phyloP scores from a whole-genome alignment of 2,329 filamentous ascomycete species.

The Cordyceps farinosa region DNA sequence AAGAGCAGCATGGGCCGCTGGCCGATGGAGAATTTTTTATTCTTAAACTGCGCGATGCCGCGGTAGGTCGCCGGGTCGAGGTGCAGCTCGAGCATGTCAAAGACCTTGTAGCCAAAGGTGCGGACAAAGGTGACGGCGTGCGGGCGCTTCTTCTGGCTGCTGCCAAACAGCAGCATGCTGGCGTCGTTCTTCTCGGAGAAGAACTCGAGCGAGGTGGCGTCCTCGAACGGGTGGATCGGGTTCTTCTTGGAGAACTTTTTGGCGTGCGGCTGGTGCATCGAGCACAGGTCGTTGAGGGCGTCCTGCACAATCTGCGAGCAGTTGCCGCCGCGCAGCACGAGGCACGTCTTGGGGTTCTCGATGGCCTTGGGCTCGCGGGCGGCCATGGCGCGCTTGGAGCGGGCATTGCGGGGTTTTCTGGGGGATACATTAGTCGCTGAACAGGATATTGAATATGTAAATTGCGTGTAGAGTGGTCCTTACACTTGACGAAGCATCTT shows the following conservation, averaged over 20 bases:
- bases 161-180: constrained; percentile 77
- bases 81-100: constrained; percentile 92
- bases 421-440: background rate
- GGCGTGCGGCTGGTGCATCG: constrained; percentile 77
- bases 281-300: constrained; percentile 78
- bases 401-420: constrained; percentile 66
- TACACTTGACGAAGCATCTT: constrained; percentile 51
- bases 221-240: constrained; percentile 89
- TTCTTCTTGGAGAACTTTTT: constrained; percentile 98
- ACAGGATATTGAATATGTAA: background rate
- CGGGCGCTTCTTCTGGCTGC: constrained; percentile 90
- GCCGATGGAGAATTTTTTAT: constrained; percentile 70
- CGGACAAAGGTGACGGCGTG: constrained; percentile 81
- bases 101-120: constrained; percentile 78
- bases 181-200: constrained; percentile 96
- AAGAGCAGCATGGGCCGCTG: constrained; percentile 91
- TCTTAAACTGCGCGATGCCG: constrained; percentile 71
- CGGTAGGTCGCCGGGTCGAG: constrained; percentile 72
- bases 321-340: constrained; percentile 84
- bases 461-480: constrained; percentile 19
- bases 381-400: constrained; percentile 91
- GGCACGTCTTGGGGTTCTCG: constrained; percentile 86
- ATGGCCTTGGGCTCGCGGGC: constrained; percentile 84
- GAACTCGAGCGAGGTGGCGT: constrained; percentile 83
- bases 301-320: constrained; percentile 81